phyloP scores from a whole-genome alignment of 805 yeast genomes.

The Kluyveromyces dobzhanskii region DNA sequence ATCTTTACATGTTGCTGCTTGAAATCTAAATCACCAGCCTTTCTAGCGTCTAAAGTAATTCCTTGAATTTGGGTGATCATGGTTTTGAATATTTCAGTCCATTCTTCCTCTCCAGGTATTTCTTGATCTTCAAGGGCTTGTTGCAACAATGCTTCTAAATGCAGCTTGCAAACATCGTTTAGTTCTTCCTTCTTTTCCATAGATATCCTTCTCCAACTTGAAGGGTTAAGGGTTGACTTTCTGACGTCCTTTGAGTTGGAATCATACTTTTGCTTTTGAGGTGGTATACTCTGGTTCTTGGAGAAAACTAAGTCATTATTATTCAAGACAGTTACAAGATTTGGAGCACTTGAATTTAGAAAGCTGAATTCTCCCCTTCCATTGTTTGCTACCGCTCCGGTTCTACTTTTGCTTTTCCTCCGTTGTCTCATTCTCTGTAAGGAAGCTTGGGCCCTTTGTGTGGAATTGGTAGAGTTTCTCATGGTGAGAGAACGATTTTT shows the following conservation, averaged over 20 bases:
- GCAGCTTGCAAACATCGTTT: slow-evolving; percentile 32
- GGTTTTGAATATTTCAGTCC: slow-evolving; percentile 48
- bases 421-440: slow-evolving; percentile 51
- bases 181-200: slow-evolving; percentile 22
- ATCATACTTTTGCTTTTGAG: slow-evolving; percentile 6
- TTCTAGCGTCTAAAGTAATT: slow-evolving; percentile 49
- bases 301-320: slow-evolving; percentile 8
- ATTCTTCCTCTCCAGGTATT: slow-evolving; percentile 40
- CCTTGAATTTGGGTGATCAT: slow-evolving; percentile 47
- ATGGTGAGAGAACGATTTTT: slow-evolving; percentile 29
- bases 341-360: slow-evolving; percentile 28
- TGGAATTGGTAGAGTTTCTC: slow-evolving; percentile 38
- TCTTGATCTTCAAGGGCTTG: slow-evolving; percentile 58
- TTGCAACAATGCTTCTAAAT: slow-evolving; percentile 41
- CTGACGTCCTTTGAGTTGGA: slow-evolving; percentile 7
- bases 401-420: slow-evolving; percentile 42
- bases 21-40: slow-evolving; percentile 73
- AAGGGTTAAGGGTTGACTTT: slow-evolving; percentile 5
- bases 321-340: slow-evolving; percentile 19
- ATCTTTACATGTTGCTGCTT: slow-evolving; percentile 76
- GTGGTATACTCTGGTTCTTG: slow-evolving; percentile 3
- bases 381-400: slow-evolving; percentile 28
- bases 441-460: slow-evolving; percentile 60
- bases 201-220: slow-evolving; percentile 6
- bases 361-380: slow-evolving; percentile 17